Evolutionary conservation across 192 early-diverging fungal genomes (phyloP).

Genomic region (Phlyctochytrium arcticum): DNA sequence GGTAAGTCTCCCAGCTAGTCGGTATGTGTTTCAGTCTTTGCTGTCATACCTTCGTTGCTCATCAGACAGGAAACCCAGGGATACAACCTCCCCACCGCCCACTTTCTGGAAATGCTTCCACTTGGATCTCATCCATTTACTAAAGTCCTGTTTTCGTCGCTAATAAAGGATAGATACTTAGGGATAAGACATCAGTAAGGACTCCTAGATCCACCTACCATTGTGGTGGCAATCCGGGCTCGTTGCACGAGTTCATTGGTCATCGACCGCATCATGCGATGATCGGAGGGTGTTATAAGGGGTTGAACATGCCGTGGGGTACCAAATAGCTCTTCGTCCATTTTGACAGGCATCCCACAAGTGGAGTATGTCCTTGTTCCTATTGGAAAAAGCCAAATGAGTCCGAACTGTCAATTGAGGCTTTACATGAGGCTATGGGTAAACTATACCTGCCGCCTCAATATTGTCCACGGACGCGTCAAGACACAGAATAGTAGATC

Average conservation of each 20-base stretch:
- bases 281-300: constrained; percentile 44
- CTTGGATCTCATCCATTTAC: constrained; percentile 51
- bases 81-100: constrained; percentile 37
- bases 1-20: neutral
- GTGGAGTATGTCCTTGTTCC: too few relatives aligned
- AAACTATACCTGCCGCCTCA: too few relatives aligned
- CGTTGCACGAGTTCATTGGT: constrained; percentile 48
- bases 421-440: too few relatives aligned
- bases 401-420: too few relatives aligned
- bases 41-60: constrained; percentile 37
- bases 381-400: too few relatives aligned
- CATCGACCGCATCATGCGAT: constrained; percentile 47
- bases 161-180: too few relatives aligned
- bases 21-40: neutral
- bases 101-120: constrained; percentile 42
- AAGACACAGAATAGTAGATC: constrained; percentile 28
- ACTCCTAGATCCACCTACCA: constrained; percentile 15
- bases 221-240: constrained; percentile 18
- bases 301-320: constrained; percentile 32
- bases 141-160: constrained; percentile 44
- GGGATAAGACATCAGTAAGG: too few relatives aligned
- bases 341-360: constrained; percentile 22
- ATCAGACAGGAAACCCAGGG: constrained; percentile 36
- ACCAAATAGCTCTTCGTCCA: constrained; percentile 24
- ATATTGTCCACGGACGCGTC: constrained; percentile 34